phyloP scores from a whole-genome alignment of 352 stramenopile genomes.

The Phytophthora uliginosa region DNA sequence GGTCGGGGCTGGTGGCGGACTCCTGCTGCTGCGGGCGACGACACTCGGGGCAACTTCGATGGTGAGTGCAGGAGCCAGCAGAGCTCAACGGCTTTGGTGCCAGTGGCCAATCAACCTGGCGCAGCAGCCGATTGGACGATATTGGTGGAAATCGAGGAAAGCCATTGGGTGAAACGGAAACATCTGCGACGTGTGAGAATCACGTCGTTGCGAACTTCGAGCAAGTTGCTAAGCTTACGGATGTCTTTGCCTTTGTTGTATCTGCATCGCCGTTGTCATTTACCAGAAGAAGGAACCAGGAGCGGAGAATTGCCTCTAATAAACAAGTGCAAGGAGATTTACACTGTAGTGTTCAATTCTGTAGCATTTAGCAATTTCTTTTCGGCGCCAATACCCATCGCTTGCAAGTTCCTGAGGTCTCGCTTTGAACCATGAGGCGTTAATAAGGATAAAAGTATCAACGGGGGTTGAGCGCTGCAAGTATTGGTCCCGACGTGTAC shows the following conservation, averaged over 20 bases:
- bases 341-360: background rate
- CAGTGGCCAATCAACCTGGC: slow-evolving; percentile 38
- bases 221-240: too few species aligned
- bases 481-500: too few species aligned
- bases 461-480: too few species aligned
- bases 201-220: background rate
- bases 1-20: background rate
- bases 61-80: slow-evolving; percentile 22
- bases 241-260: too few species aligned
- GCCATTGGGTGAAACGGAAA: slow-evolving; percentile 24
- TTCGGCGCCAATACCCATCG: too few species aligned
- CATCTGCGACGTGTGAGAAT: slow-evolving; percentile 39
- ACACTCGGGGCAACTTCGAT: slow-evolving; percentile 23
- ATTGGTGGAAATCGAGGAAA: background rate
- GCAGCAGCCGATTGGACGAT: slow-evolving; percentile 26
- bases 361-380: too few species aligned
- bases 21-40: background rate
- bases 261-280: background rate
- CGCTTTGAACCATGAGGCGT: too few species aligned
- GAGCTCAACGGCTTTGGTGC: slow-evolving; percentile 15
- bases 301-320: too few species aligned
- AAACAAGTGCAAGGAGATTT: background rate
- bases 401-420: too few species aligned
- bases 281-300: background rate
- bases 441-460: too few species aligned